Percentiles rank a stretch among this genome's conserved stretches.
These are phyloP conservation scores for Globisporangium megalacanthum DNA, from an alignment of 352 stramenopile species.

Conservation along the genomic window DNA sequence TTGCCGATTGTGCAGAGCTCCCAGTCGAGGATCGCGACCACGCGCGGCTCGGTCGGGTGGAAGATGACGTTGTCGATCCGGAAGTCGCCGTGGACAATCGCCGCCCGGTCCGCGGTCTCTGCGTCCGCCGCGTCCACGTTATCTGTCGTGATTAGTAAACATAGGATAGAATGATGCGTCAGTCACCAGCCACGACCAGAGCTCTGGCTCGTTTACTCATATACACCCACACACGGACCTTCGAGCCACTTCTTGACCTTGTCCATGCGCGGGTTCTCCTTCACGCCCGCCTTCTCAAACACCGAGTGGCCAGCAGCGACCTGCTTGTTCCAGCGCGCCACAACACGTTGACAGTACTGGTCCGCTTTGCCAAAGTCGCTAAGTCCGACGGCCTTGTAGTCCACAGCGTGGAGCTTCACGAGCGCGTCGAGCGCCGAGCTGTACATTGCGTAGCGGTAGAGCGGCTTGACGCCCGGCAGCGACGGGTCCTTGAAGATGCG, in stretches of 20 bases:
- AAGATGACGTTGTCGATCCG: constrained; percentile 86
- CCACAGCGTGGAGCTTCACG: constrained; percentile 55
- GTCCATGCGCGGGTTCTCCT: constrained; percentile 49
- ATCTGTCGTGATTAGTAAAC: background rate
- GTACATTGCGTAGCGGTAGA: constrained; percentile 82
- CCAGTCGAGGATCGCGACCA: constrained; percentile 85
- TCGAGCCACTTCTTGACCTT: constrained; percentile 57
- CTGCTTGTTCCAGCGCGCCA: constrained; percentile 68
- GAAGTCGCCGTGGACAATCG: constrained; percentile 86
- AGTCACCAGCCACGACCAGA: too few species aligned
- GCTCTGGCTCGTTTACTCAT: background rate
- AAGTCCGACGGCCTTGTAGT: constrained; percentile 53
- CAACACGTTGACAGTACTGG: constrained; percentile 70
- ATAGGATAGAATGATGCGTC: background rate
- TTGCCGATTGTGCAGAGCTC: constrained; percentile 86
- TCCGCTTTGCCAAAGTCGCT: constrained; percentile 53
- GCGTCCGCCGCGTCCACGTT: constrained; percentile 43
- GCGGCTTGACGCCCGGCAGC: constrained; percentile 50
- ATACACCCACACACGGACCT: background rate
- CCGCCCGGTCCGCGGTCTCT: constrained; percentile 28
- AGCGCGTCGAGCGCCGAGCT: constrained; percentile 63
- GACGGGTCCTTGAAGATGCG: constrained; percentile 71
- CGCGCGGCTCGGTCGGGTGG: constrained; percentile 75
- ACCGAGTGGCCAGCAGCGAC: constrained; percentile 41
- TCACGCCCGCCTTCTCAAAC: constrained; percentile 42